Evolutionary conservation across 1,284 basidiomycete species (phyloP).

Genomic region (Uromyces viciae-fabae): DNA sequence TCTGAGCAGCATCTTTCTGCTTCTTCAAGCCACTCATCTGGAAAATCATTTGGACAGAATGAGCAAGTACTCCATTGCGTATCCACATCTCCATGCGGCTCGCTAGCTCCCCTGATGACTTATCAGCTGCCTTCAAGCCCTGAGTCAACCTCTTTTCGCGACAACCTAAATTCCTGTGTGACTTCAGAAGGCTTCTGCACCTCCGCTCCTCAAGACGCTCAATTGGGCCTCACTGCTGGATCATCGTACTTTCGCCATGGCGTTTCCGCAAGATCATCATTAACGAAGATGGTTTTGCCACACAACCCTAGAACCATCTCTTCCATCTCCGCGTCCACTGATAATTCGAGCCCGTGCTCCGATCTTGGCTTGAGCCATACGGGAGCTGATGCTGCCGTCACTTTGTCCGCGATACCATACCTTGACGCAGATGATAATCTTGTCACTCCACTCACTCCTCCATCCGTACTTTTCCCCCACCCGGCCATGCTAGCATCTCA

Average conservation of each 20-base stretch:
- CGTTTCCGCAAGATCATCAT: background rate
- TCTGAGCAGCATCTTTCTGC: too few species aligned
- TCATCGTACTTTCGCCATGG: background rate
- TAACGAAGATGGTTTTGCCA: background rate
- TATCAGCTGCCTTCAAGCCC: background rate
- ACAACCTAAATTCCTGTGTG: background rate
- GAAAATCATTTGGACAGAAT: too few species aligned
- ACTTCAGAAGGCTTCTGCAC: background rate
- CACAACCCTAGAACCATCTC: background rate
- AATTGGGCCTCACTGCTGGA: background rate
- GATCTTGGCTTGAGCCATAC: conserved; percentile 25
- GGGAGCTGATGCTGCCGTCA: background rate
- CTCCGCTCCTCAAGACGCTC: background rate
- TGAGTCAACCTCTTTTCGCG: background rate
- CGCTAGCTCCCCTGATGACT: background rate
- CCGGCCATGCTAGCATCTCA: background rate
- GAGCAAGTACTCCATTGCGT: too few species aligned
- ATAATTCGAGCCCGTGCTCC: background rate
- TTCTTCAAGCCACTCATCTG: too few species aligned
- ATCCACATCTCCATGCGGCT: background rate
- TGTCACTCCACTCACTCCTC: conserved; percentile 28
- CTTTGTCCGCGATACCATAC: background rate
- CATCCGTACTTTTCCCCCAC: conserved; percentile 29
- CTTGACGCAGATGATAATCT: background rate
- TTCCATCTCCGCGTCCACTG: background rate